Conservation (phyloP, 1,284 basidiomycete genomes). For the Microstroma glucosiphilum region DNA sequence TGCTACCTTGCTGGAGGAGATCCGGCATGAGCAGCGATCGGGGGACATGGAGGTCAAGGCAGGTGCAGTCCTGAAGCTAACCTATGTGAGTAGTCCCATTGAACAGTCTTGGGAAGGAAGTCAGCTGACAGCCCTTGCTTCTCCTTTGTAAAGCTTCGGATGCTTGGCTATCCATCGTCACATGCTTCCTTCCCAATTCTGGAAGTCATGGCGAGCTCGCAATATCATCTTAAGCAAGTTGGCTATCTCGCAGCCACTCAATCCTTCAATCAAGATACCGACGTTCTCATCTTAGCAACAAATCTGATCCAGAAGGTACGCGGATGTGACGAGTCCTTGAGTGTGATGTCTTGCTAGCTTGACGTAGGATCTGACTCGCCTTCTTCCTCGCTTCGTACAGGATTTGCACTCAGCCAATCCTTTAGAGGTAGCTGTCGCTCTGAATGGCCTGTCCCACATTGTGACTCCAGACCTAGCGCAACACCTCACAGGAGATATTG, state of each 20-base stretch:
- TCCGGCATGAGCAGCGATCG: constrained; percentile 78
- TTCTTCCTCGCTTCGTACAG: constrained; percentile 53
- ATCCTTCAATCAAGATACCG: constrained; percentile 87
- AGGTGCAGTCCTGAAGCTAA: constrained; percentile 87
- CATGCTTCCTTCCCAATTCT: constrained; percentile 67
- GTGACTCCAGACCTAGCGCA: constrained; percentile 80
- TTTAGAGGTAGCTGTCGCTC: constrained; percentile 70
- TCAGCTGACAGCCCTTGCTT: not conserved
- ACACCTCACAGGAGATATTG: constrained; percentile 79
- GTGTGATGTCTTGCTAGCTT: not conserved
- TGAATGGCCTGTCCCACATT: constrained; percentile 82
- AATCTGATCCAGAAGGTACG: constrained; percentile 93
- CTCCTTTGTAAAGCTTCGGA: constrained; percentile 59
- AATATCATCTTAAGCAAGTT: constrained; percentile 84
- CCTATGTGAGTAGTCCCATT: constrained; percentile 66
- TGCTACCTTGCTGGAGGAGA: constrained; percentile 60
- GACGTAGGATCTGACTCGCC: not conserved
- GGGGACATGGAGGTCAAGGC: constrained; percentile 97
- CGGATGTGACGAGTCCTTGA: not conserved
- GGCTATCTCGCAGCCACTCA: constrained; percentile 91
- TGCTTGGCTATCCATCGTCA: constrained; percentile 64
- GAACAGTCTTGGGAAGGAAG: no score
- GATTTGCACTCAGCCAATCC: constrained; percentile 70
- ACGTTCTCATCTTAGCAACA: constrained; percentile 94
- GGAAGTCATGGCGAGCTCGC: constrained; percentile 91